phyloP scores from a whole-genome alignment of 345 rosid species.

The Corymbia maculata region DNA sequence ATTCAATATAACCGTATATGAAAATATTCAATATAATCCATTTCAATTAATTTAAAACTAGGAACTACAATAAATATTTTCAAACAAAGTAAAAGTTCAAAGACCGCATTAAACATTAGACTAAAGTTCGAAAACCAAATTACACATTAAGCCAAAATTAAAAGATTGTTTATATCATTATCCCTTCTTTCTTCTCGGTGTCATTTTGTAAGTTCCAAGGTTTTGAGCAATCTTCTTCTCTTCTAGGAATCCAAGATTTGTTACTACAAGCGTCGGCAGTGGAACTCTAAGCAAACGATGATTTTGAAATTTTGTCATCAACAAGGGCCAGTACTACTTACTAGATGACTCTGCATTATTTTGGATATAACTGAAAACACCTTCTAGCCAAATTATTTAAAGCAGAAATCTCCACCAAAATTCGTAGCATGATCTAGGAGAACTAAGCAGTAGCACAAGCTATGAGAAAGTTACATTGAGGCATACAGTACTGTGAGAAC shows the following conservation, averaged over 20 bases:
- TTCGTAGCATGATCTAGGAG: not conserved
- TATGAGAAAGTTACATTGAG: not conserved
- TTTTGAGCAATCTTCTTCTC: not conserved
- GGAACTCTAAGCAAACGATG: not conserved
- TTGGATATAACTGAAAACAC: not conserved
- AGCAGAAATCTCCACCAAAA: not conserved
- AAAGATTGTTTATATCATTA: no score
- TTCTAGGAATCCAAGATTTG: not conserved
- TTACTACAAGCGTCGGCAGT: not conserved
- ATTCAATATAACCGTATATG: no score
- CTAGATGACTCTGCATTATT: not conserved
- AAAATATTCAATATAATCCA: no score
- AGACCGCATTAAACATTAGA: no score
- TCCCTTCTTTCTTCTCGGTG: not conserved
- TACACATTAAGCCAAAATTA: no score
- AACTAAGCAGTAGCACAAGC: not conserved
- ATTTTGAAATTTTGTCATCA: not conserved
- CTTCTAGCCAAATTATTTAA: not conserved
- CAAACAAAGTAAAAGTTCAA: no score
- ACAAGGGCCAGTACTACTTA: not conserved
- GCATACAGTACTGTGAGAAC: not conserved
- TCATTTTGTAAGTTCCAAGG: not conserved
- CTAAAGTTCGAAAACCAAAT: no score
- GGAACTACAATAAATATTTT: no score
- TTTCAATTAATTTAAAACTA: no score